These are phyloP conservation scores for Spirogloea muscicola DNA, from an alignment of 139 green algal species.

Conservation along the genomic window DNA sequence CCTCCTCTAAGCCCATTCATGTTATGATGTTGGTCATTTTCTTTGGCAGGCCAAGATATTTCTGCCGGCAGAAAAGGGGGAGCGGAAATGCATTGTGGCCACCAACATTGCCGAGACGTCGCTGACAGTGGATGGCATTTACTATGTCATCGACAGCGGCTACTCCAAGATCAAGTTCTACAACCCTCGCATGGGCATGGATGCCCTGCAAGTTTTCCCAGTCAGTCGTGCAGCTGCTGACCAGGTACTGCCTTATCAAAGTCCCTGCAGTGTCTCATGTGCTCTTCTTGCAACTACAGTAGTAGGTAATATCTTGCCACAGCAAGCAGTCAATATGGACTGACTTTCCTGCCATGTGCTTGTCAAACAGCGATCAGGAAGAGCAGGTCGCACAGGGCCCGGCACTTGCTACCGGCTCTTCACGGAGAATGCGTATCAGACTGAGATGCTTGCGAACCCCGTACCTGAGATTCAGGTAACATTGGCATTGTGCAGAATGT, in stretches of 20 bases:
- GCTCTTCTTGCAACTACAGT: too few species aligned
- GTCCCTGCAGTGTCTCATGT: too few species aligned
- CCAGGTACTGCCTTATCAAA: too few species aligned
- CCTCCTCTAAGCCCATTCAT: too few species aligned
- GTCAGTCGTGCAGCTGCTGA: slow-evolving; percentile 78
- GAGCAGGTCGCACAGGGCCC: slow-evolving; percentile 85
- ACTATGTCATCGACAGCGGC: slow-evolving; percentile 92
- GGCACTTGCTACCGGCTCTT: slow-evolving; percentile 90
- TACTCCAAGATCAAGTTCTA: slow-evolving; percentile 96
- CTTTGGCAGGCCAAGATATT: slow-evolving; percentile 99
- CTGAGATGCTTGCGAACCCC: slow-evolving; percentile 58
- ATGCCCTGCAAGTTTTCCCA: slow-evolving; percentile 90
- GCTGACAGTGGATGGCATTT: slow-evolving; percentile 91
- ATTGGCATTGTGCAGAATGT: too few species aligned
- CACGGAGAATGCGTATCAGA: slow-evolving; percentile 79
- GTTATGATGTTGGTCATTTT: too few species aligned
- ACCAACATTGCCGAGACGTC: slow-evolving; percentile 98
- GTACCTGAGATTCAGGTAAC: slow-evolving; percentile 60
- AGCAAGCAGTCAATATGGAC: too few species aligned
- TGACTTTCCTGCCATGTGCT: too few species aligned
- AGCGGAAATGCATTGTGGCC: slow-evolving; percentile 85
- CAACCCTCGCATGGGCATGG: slow-evolving; percentile 98
- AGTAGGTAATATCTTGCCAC: too few species aligned
- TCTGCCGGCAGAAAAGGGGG: slow-evolving; percentile 79
- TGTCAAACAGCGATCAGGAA: slow-evolving; percentile 70